Evolutionary conservation across 139 green algal genomes (phyloP).

Genomic region (Desmodesmus armatus): DNA sequence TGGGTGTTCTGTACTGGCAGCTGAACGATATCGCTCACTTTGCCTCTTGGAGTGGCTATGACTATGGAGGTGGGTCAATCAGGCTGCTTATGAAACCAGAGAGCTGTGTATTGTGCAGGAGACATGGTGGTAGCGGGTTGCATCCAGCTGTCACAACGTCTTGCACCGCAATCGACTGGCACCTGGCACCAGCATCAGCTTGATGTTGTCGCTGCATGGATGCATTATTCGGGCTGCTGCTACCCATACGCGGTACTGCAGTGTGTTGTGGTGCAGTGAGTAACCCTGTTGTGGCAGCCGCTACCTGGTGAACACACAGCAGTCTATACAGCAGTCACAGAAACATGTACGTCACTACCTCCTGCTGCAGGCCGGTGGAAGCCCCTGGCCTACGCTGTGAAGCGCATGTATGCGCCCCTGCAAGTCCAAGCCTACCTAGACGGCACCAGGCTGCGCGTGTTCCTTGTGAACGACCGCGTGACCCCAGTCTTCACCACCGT

Average conservation of each 20-base stretch:
- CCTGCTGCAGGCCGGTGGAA: slow-evolving; percentile 33
- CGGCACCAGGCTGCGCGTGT: neutral
- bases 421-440: slow-evolving; percentile 18
- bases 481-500: neutral
- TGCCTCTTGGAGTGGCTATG: slow-evolving; percentile 70
- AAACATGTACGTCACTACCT: neutral
- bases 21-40: slow-evolving; percentile 65
- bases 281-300: neutral
- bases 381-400: slow-evolving; percentile 27
- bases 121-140: neutral
- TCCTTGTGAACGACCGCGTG: slow-evolving; percentile 15
- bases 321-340: neutral
- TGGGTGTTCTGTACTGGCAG: slow-evolving; percentile 53
- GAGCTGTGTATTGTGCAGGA: neutral
- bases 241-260: too few relatives aligned
- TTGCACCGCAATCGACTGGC: too few relatives aligned
- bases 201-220: too few relatives aligned
- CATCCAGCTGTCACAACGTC: neutral
- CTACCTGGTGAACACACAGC: neutral
- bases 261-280: neutral
- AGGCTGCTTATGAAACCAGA: neutral
- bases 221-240: too few relatives aligned
- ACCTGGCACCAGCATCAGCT: neutral
- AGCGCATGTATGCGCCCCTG: slow-evolving; percentile 39
- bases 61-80: slow-evolving; percentile 66